These are phyloP conservation scores for Aspergillus arachidicola DNA, from an alignment of 2,329 filamentous ascomycete species.

Conservation along the genomic window DNA sequence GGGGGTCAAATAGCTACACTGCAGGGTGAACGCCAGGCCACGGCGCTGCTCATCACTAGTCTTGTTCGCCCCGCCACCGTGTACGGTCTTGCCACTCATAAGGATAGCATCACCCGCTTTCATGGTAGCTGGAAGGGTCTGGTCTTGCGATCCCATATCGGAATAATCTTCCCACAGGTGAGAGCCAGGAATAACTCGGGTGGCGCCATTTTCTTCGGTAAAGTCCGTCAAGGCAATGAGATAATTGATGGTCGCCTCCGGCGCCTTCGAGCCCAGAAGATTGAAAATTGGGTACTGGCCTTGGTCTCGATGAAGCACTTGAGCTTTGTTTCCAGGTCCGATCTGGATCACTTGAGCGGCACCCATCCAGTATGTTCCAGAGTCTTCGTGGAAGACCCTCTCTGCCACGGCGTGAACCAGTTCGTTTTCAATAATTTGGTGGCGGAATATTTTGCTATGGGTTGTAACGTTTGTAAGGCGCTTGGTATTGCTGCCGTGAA, in stretches of 20 bases:
- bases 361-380: conserved; percentile 16
- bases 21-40: background rate
- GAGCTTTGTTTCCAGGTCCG: conserved; percentile 13
- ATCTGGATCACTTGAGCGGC: conserved; percentile 17
- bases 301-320: conserved; percentile 16
- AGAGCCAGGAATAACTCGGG: conserved; percentile 1
- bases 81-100: conserved; percentile 18
- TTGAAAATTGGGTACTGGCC: conserved; percentile 1
- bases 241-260: conserved; percentile 19
- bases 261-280: background rate
- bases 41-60: background rate
- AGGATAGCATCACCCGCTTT: conserved; percentile 20
- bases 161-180: conserved; percentile 6
- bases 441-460: conserved; percentile 5
- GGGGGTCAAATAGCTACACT: background rate
- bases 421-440: conserved; percentile 10
- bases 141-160: conserved; percentile 7
- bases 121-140: conserved; percentile 19
- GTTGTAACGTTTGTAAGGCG: background rate
- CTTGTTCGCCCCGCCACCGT: conserved; percentile 21
- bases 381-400: conserved; percentile 8
- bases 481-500: background rate
- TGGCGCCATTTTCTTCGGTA: conserved; percentile 10
- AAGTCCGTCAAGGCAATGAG: conserved; percentile 14
- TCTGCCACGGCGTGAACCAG: conserved; percentile 11